Evolutionary conservation across 148 eudicot species (phyloP), one percentile per base, ranked within the genome.

Genomic region (Rhododendron molle): DNA sequence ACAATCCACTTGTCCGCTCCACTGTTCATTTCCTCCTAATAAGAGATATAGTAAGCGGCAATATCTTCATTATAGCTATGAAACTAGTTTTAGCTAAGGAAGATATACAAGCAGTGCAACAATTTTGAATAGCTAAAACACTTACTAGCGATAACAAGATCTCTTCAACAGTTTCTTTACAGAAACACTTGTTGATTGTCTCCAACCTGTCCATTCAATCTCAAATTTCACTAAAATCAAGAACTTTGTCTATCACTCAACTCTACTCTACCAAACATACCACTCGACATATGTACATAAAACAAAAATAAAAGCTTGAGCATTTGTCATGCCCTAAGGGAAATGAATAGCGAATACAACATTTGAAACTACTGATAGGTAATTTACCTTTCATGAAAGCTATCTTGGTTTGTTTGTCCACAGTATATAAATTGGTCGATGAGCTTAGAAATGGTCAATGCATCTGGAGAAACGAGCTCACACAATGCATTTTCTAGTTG

Each of bases 101-200:
- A 34, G 15, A 76, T 76, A 40, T 40, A 20, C 47, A 38, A 38
- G 26, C 36, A 73, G 2, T 21, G 26, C 2, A 38, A 9, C 26
- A 40, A 38, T 54, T 4, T 28, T 60, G 62, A 5, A 85, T 30
- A 56, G 40, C 76, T 71, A 34, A 18, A 23, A 47, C 15, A 32
- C 83, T 54, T 83, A 88, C 90, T 56, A 88, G 82, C 32, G 82
- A 81, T 28, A 7, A 15, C 21, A 86, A 12, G 46, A 88, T 88
- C 40, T 88, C 90, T 80, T 88, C 90, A 43, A 88, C 86, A 3
- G 84, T 88, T 9, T 73, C 44, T 28, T 78, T 71, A 40, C 86
- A 79, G 67, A 85, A 88, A 80, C 88, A 86, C 40, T 54, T 20
- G 76, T 83, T 88, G 81, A 88, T 86, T 18, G 49, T 80, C 43